Percentiles rank a stretch among this genome's conserved stretches.
Conservation (phyloP, 225 moss, liverwort and hornwort genomes). For the Anthoceros angustus region DNA sequence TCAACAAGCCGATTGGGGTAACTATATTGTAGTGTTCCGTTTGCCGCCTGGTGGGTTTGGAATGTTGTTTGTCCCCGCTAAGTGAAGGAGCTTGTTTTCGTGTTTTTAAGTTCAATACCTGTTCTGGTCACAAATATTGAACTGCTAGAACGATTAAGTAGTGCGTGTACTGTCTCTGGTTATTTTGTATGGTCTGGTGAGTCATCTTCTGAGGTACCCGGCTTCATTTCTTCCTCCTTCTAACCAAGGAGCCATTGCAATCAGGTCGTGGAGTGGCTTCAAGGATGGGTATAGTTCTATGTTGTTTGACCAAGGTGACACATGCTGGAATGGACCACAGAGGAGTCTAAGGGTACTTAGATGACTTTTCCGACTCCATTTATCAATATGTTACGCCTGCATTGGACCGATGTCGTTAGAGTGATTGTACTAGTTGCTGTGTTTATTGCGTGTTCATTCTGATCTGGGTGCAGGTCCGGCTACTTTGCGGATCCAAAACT, state of each 20-base stretch:
- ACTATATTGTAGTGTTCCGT: slow-evolving; percentile 9
- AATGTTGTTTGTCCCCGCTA: background rate
- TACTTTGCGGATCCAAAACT: slow-evolving; percentile 76
- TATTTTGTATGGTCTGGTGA: no score
- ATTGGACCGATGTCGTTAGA: background rate
- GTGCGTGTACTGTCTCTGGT: no score
- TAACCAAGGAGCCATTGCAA: background rate
- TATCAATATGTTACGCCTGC: background rate
- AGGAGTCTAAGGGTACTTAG: slow-evolving; percentile 56
- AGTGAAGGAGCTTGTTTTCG: background rate
- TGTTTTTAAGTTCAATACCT: slow-evolving; percentile 7
- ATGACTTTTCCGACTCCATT: background rate
- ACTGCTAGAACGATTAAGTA: no score
- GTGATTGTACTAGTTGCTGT: background rate
- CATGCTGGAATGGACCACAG: slow-evolving; percentile 98
- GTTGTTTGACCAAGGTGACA: slow-evolving; percentile 72
- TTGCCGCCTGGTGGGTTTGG: background rate
- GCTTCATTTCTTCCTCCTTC: no score
- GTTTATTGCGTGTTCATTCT: no score
- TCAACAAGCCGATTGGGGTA: slow-evolving; percentile 75
- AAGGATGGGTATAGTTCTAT: slow-evolving; percentile 60
- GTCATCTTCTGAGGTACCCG: no score
- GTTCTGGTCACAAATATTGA: no score
- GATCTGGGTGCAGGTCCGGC: slow-evolving; percentile 42
- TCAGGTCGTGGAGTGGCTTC: slow-evolving; percentile 83